A percentile compares a stretch with the other conserved stretches of the same genome.
Conservation (phyloP, 306 rosid genomes). For the Purshia tridentata region DNA sequence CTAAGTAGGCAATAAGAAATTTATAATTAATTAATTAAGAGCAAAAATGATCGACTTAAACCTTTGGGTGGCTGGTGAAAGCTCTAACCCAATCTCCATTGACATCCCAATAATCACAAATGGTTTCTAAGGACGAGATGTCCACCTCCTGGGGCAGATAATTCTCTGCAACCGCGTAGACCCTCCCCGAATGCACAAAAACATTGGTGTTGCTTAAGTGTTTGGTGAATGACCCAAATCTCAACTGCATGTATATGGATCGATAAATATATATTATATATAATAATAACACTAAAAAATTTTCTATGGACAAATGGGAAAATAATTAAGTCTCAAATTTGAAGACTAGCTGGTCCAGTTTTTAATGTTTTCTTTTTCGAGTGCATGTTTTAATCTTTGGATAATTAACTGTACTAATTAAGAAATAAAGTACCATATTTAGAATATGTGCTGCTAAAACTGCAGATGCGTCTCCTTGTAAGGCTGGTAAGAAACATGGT, state of each 20-base stretch:
- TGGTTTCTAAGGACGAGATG: constrained; percentile 39
- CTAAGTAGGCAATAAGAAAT: no score
- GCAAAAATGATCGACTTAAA: constrained; percentile 1
- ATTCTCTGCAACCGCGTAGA: constrained; percentile 55
- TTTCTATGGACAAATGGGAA: no score
- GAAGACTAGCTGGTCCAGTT: no score
- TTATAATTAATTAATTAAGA: no score
- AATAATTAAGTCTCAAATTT: no score
- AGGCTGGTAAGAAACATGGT: constrained; percentile 54
- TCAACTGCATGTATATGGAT: constrained; percentile 32
- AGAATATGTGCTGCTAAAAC: constrained; percentile 44
- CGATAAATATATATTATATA: no score
- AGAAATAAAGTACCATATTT: constrained; percentile 33
- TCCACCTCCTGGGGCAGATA: constrained; percentile 66
- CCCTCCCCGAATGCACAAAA: constrained; percentile 60
- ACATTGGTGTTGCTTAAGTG: constrained; percentile 62
- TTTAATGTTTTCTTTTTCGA: no score
- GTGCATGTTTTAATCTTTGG: no score
- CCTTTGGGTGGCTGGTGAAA: constrained; percentile 76
- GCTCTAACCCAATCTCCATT: constrained; percentile 58
- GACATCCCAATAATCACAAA: constrained; percentile 57
- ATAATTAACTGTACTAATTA: no score
- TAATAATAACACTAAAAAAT: no score
- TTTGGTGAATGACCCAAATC: constrained; percentile 59
- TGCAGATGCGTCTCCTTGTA: constrained; percentile 45